These are phyloP conservation scores for Phytophthora kernoviae DNA, from an alignment of 352 stramenopile species.

Conservation along the genomic window DNA sequence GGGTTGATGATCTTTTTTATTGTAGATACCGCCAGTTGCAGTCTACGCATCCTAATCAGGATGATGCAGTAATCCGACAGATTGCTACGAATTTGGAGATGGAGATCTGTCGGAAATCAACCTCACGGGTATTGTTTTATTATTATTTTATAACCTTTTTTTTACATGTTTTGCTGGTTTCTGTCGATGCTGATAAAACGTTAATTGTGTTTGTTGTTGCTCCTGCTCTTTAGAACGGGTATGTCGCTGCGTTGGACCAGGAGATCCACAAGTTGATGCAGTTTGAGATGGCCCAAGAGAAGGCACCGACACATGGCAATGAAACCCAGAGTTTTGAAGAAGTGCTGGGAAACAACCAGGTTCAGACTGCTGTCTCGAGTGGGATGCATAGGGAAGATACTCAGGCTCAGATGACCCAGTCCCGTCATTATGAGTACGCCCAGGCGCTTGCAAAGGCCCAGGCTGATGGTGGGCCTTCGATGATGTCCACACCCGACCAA, in stretches of 20 bases:
- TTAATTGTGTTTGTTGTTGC: background rate
- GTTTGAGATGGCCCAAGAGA: constrained; percentile 37
- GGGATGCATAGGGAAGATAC: constrained; percentile 24
- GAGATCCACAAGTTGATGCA: constrained; percentile 73
- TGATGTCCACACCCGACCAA: constrained; percentile 22
- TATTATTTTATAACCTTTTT: background rate
- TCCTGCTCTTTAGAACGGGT: constrained; percentile 50
- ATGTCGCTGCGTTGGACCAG: constrained; percentile 57
- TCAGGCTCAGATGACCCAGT: constrained; percentile 32
- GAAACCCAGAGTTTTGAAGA: constrained; percentile 24
- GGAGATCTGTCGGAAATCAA: constrained; percentile 55
- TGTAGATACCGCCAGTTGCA: constrained; percentile 70
- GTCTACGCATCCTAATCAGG: constrained; percentile 58
- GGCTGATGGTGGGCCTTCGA: constrained; percentile 9
- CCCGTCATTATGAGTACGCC: constrained; percentile 33
- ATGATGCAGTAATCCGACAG: constrained; percentile 52
- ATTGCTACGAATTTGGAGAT: constrained; percentile 76
- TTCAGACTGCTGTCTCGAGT: constrained; percentile 5
- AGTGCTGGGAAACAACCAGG: constrained; percentile 7
- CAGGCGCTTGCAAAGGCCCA: constrained; percentile 42
- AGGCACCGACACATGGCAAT: constrained; percentile 13
- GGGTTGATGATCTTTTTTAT: constrained; percentile 8
- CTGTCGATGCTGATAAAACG: constrained; percentile 5
- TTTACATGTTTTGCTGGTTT: constrained; percentile 19
- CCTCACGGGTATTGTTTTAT: constrained; percentile 37